Evolutionary conservation across 495 filamentous ascomycete species (phyloP), one percentile per base, ranked within the genome.

Genomic region (Podospora appendiculata): DNA sequence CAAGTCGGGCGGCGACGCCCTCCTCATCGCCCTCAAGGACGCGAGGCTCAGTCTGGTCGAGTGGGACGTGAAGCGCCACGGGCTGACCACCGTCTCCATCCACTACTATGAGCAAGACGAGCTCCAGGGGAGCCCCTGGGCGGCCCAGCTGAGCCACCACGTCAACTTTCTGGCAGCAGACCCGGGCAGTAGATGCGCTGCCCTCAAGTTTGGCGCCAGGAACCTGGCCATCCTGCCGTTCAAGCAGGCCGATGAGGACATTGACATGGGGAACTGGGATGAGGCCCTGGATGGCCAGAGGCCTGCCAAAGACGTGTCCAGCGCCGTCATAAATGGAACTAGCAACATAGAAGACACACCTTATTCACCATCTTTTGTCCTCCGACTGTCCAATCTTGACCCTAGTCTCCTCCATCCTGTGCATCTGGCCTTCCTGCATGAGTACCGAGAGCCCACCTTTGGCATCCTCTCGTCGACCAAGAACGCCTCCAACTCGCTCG

Each of bases 31-130:
- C 3, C 82, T 91, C 60, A 83, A 84, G 56, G 90, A 97, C 74
- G 94, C 93, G 25, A 95, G 93, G 68, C 75, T 96, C 53, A 90
- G 86, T 65, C 72, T 97, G 72, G 81, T 96, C 48, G 89, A 95
- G 73, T 99, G 93, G 93, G 88, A 99, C 66, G 82, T 88, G 16
- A 84, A 86, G 58, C 79, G 79, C 39, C 74, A 88, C 63, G 77
- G 79, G 19, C 80, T 97, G 48, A 81, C 81, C 32, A 99, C 93
- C 12, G 81, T 91, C 51, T 96, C 90, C 32, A 90, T 99, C 58
- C 93, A 99, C 72, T 96, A 91, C 72, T 99, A 97, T 65, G 93
- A 99, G 65, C 82, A 90, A 64, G 91, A 96, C 61, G 90, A 96
- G 59, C 73, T 90, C 54, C 79, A 79, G 51, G 78, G 80, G 33